Percentiles rank a stretch among this genome's conserved stretches.
Evolutionary conservation across 371 early-diverging fungal genomes (phyloP).

Genomic region (Apophysomyces sp.): DNA sequence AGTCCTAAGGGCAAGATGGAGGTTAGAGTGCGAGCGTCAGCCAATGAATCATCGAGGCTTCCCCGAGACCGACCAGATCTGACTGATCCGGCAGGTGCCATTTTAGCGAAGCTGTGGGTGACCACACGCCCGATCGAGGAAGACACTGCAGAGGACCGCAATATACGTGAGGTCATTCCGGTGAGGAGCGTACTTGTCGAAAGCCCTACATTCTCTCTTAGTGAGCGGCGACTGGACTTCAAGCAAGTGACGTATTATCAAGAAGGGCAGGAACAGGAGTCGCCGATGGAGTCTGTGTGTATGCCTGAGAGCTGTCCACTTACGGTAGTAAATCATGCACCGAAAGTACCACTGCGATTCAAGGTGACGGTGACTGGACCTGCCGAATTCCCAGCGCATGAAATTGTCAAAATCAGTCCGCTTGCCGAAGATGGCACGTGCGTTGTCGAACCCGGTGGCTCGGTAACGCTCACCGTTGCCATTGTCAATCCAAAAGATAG

Average conservation of each 20-base stretch:
- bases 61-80: conserved; percentile 52
- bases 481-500: conserved; percentile 63
- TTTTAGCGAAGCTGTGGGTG: conserved; percentile 61
- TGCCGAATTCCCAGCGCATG: conserved; percentile 69
- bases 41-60: conserved; percentile 61
- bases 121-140: conserved; percentile 43
- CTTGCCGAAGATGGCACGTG: conserved; percentile 57
- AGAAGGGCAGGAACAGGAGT: conserved; percentile 23
- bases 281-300: conserved; percentile 21
- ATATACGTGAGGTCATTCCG: conserved; percentile 63
- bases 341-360: conserved; percentile 64
- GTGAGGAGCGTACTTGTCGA: conserved; percentile 69
- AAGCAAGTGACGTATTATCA: conserved; percentile 42
- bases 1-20: conserved; percentile 72
- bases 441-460: conserved; percentile 57
- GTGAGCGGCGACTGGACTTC: conserved; percentile 66
- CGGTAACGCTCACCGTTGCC: conserved; percentile 55
- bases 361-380: conserved; percentile 71
- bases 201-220: conserved; percentile 64
- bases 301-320: conserved; percentile 43
- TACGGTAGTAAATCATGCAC: conserved; percentile 66
- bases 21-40: conserved; percentile 71
- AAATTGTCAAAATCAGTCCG: conserved; percentile 56
- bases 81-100: conserved; percentile 61
- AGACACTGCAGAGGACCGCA: conserved; percentile 24